Percentiles rank a stretch among this genome's conserved stretches.
Evolutionary conservation across 2,329 filamentous ascomycete species (phyloP).

Genomic region (Beauveria pseudobassiana): DNA sequence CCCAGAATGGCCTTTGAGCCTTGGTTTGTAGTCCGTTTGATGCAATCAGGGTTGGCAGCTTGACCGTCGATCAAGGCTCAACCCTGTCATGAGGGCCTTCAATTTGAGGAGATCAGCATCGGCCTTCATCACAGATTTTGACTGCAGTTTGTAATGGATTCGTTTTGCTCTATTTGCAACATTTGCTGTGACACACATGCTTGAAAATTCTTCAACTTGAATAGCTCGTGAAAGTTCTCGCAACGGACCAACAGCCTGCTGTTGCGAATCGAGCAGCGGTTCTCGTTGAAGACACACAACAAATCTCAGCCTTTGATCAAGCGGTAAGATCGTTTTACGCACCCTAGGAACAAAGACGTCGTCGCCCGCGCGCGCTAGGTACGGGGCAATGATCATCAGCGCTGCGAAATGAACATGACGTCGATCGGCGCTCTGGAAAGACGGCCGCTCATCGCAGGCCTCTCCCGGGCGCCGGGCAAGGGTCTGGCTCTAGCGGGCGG

Average conservation of each 20-base stretch:
- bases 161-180: too few species aligned
- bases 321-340: not conserved
- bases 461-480: too few species aligned
- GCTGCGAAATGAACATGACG: conserved; percentile 2
- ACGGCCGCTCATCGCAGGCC: not conserved
- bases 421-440: not conserved
- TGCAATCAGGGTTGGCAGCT: not conserved
- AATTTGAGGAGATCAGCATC: conserved; percentile 3
- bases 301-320: too few species aligned
- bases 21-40: not conserved
- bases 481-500: not conserved
- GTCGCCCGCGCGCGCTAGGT: not conserved
- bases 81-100: not conserved
- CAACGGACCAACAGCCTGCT: too few species aligned
- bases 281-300: too few species aligned
- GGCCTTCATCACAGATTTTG: not conserved
- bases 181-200: too few species aligned
- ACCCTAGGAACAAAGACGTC: not conserved
- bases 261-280: too few species aligned
- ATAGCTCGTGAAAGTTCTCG: too few species aligned
- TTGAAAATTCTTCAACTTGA: too few species aligned
- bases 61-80: not conserved
- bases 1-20: not conserved
- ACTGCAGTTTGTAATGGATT: too few species aligned
- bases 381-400: not conserved